Evolutionary conservation across 345 rosid species (phyloP).

Genomic region (Sonneratia caseolaris): DNA sequence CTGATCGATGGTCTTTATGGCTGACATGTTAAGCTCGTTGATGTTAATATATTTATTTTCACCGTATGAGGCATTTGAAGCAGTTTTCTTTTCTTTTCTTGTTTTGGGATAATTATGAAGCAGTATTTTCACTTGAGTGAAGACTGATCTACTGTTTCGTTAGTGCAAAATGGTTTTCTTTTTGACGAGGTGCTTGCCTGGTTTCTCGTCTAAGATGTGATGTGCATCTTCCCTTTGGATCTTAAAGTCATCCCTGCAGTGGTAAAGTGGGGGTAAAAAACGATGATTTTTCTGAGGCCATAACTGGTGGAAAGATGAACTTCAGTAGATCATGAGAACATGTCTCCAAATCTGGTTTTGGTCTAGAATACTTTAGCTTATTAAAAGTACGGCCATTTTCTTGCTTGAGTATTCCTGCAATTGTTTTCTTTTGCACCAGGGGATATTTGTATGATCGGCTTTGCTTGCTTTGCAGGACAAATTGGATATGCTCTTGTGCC

Average conservation of each 20-base stretch:
- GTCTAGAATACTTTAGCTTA: not conserved
- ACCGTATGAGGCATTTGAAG: not conserved
- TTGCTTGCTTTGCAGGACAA: slow-evolving; percentile 58
- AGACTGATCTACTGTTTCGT: not conserved
- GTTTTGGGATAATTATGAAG: not conserved
- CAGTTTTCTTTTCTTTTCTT: not conserved
- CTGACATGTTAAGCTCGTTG: not conserved
- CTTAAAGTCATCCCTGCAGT: not conserved
- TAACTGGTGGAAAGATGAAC: not conserved
- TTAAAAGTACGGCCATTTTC: not conserved
- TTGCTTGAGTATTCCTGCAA: not conserved
- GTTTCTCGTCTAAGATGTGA: not conserved
- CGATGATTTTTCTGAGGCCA: not conserved
- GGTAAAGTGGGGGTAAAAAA: not conserved
- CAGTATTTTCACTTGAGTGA: not conserved
- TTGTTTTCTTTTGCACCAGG: not conserved
- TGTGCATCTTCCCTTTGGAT: not conserved
- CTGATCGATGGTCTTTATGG: not conserved
- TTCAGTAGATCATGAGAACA: not conserved
- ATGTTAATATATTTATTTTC: not conserved
- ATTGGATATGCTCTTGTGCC: slow-evolving; percentile 99
- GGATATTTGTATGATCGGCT: not conserved
- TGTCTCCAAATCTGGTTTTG: not conserved
- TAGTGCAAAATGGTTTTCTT: not conserved
- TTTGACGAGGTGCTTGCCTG: not conserved